These are phyloP conservation scores for Nicotiana tabacum DNA, from an alignment of 257 asterid genomes.

Conservation along the genomic window DNA sequence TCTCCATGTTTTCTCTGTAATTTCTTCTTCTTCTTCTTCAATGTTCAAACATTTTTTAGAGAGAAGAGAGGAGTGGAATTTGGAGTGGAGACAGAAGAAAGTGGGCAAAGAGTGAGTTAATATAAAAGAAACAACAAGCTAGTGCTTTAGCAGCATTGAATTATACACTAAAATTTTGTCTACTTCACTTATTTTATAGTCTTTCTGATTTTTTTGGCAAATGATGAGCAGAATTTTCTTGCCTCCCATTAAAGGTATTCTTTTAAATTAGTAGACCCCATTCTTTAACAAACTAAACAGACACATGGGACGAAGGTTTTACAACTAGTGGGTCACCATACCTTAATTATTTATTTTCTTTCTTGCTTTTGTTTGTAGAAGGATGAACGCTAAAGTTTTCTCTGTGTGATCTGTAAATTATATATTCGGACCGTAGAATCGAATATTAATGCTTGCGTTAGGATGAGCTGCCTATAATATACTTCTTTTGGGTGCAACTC, in stretches of 20 bases:
- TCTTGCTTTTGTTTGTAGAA: no score
- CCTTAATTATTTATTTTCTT: background rate
- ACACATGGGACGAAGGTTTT: conserved; percentile 4
- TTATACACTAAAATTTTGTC: background rate
- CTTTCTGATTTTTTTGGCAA: background rate
- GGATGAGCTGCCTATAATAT: no score
- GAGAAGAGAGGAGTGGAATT: conserved; percentile 16
- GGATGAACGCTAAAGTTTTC: no score
- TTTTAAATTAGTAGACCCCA: background rate
- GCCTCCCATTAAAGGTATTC: background rate
- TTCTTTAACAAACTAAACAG: conserved; percentile 2
- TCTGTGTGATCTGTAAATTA: no score
- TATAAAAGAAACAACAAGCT: conserved; percentile 23
- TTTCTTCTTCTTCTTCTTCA: background rate
- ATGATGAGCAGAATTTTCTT: conserved; percentile 10
- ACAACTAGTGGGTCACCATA: conserved; percentile 6
- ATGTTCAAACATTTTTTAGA: background rate
- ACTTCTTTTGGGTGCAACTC: no score
- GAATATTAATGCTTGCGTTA: no score
- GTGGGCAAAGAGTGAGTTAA: conserved; percentile 42
- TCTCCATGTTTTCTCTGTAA: background rate
- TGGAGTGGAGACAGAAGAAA: conserved; percentile 15
- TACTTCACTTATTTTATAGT: background rate
- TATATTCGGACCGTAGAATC: no score
- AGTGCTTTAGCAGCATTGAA: conserved; percentile 15